Percentiles rank a stretch among this genome's conserved stretches.
phyloP scores from a whole-genome alignment of 2,329 filamentous ascomycete species.

The Calonectria honghensis region DNA sequence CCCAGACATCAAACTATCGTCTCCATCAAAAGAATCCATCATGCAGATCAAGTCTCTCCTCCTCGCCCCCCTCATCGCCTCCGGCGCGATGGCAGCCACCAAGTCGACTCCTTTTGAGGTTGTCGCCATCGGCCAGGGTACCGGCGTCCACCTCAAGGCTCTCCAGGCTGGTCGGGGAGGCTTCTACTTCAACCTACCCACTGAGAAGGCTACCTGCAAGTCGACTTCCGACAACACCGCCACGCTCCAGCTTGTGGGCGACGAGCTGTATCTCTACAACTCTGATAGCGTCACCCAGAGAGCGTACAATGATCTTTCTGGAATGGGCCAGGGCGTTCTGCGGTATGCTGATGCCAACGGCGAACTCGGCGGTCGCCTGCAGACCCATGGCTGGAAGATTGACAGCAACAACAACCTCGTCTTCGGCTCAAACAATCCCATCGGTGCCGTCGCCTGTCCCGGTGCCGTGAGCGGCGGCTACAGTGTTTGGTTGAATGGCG shows the following conservation, averaged over 20 bases:
- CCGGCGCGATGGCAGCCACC: slow-evolving; percentile 54
- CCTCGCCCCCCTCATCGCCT: slow-evolving; percentile 52
- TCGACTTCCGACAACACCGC: slow-evolving; percentile 63
- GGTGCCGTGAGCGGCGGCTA: slow-evolving; percentile 63
- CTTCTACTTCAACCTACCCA: slow-evolving; percentile 65
- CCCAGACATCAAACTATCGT: background rate
- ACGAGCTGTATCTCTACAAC: slow-evolving; percentile 68
- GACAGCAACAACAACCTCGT: slow-evolving; percentile 65
- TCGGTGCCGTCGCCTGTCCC: slow-evolving; percentile 72
- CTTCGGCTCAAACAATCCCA: slow-evolving; percentile 61
- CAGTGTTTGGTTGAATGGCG: slow-evolving; percentile 61
- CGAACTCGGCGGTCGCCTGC: slow-evolving; percentile 61
- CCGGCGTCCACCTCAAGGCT: slow-evolving; percentile 66
- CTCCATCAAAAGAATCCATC: slow-evolving; percentile 29
- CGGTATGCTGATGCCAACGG: slow-evolving; percentile 68
- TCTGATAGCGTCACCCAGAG: slow-evolving; percentile 65
- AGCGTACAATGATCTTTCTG: slow-evolving; percentile 73
- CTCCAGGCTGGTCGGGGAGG: slow-evolving; percentile 67
- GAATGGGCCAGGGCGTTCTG: slow-evolving; percentile 75
- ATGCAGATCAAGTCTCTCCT: slow-evolving; percentile 57
- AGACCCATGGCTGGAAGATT: slow-evolving; percentile 69
- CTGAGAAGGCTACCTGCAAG: slow-evolving; percentile 71
- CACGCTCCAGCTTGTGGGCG: slow-evolving; percentile 69
- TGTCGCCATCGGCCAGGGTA: slow-evolving; percentile 70
- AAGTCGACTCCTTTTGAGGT: slow-evolving; percentile 66